Evolutionary conservation across 306 rosid species (phyloP).

Genomic region (Fragaria nilgerrensis): DNA sequence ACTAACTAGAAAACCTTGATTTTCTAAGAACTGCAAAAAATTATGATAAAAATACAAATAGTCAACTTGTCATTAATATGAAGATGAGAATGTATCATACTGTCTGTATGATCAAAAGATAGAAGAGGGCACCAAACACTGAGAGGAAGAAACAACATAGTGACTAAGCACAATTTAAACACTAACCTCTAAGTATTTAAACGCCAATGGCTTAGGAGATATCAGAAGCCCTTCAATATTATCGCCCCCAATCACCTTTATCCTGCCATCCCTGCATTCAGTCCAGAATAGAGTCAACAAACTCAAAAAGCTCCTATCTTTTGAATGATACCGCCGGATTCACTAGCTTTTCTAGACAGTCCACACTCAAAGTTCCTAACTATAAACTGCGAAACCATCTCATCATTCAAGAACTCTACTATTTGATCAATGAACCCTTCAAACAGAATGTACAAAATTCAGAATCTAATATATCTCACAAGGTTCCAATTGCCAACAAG

Average conservation of each 20-base stretch:
- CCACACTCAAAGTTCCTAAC: background rate
- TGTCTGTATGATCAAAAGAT: background rate
- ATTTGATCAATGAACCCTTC: background rate
- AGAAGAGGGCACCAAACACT: background rate
- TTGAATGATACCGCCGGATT: background rate
- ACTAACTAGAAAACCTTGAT: constrained; percentile 82
- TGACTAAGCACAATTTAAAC: constrained; percentile 10
- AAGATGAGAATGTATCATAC: background rate
- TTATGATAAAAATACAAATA: constrained; percentile 12
- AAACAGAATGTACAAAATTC: background rate
- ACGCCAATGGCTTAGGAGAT: constrained; percentile 57
- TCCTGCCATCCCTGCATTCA: constrained; percentile 80
- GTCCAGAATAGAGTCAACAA: constrained; percentile 11
- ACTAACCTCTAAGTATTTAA: constrained; percentile 75
- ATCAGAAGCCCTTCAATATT: constrained; percentile 69
- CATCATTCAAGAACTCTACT: background rate
- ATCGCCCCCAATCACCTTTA: constrained; percentile 82
- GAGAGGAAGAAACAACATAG: background rate
- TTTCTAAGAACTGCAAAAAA: constrained; percentile 68
- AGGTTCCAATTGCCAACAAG: constrained; percentile 73
- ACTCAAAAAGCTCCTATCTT: background rate
- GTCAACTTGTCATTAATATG: background rate
- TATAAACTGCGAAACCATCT: background rate
- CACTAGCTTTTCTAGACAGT: background rate
- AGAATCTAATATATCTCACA: constrained; percentile 52